Evolutionary conservation across 225 moss, liverwort and hornwort species (phyloP).

Genomic region (Takakia lepidozioides): DNA sequence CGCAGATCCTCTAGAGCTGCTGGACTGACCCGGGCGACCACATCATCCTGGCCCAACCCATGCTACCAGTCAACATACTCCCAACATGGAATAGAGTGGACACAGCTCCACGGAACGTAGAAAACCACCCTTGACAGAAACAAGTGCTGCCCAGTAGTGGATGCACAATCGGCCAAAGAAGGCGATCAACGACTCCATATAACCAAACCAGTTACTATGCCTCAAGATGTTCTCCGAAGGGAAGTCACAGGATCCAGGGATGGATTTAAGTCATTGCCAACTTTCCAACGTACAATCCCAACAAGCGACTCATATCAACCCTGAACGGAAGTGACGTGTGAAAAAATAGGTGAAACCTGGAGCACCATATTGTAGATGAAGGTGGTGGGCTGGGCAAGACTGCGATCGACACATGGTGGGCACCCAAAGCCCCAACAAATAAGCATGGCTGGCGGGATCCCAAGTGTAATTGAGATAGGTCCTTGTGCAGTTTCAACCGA

Average conservation of each 20-base stretch:
- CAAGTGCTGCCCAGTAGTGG: too few species aligned
- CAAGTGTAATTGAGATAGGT: constrained; percentile 16
- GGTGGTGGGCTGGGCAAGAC: constrained; percentile 24
- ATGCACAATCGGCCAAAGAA: too few species aligned
- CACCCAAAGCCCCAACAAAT: constrained; percentile 75
- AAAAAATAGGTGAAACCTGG: constrained; percentile 33
- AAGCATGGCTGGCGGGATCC: constrained; percentile 32
- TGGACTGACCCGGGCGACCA: constrained; percentile 74
- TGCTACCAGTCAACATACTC: too few species aligned
- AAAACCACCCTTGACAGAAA: too few species aligned
- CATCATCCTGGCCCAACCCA: constrained; percentile 72
- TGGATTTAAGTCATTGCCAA: too few species aligned
- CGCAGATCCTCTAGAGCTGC: constrained; percentile 77
- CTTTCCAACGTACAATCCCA: too few species aligned
- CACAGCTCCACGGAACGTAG: too few species aligned
- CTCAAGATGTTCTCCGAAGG: too few species aligned
- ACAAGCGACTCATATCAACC: neutral
- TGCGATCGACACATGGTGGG: constrained; percentile 75
- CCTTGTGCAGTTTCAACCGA: constrained; percentile 24
- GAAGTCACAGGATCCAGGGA: too few species aligned
- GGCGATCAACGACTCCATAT: too few species aligned
- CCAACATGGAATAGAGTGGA: too few species aligned
- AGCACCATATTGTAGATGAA: constrained; percentile 62
- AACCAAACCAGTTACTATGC: too few species aligned
- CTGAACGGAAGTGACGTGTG: neutral